Percentiles rank a stretch among this genome's conserved stretches.
Conservation (phyloP, 2,329 filamentous ascomycete genomes). For the Fusarium fracticaudum region DNA sequence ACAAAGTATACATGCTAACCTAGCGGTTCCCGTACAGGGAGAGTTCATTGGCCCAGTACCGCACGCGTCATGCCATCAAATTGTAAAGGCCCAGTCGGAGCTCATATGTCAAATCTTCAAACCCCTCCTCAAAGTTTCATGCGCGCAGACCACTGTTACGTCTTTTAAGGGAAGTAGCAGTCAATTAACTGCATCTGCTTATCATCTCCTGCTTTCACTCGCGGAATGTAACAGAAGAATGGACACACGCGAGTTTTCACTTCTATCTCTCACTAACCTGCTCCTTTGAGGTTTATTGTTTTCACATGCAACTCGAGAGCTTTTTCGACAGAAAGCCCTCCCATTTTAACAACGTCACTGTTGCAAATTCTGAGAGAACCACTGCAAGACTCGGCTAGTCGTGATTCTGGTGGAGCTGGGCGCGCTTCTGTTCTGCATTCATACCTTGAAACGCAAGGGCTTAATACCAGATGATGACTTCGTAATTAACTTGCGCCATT, state of each 20-base stretch:
- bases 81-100: not conserved
- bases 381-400: too few species aligned
- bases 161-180: fast-evolving
- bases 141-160: fast-evolving
- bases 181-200: not conserved
- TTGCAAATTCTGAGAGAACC: too few species aligned
- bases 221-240: not conserved
- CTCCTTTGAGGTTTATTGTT: not conserved
- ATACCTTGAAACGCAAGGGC: not conserved
- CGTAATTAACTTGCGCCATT: too few species aligned
- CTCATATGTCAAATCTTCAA: not conserved
- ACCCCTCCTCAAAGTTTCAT: too few species aligned
- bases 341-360: too few species aligned
- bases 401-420: too few species aligned
- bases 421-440: too few species aligned
- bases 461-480: too few species aligned
- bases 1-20: not conserved
- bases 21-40: fast-evolving
- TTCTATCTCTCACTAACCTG: too few species aligned
- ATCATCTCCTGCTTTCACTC: fast-evolving
- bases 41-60: not conserved
- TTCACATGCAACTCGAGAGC: not conserved
- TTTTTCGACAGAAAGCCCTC: too few species aligned
- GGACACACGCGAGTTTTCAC: fast-evolving
- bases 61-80: not conserved